These are phyloP conservation scores for Eimeria tenella DNA, from an alignment of 169 alveolate genomes.

Conservation along the genomic window DNA sequence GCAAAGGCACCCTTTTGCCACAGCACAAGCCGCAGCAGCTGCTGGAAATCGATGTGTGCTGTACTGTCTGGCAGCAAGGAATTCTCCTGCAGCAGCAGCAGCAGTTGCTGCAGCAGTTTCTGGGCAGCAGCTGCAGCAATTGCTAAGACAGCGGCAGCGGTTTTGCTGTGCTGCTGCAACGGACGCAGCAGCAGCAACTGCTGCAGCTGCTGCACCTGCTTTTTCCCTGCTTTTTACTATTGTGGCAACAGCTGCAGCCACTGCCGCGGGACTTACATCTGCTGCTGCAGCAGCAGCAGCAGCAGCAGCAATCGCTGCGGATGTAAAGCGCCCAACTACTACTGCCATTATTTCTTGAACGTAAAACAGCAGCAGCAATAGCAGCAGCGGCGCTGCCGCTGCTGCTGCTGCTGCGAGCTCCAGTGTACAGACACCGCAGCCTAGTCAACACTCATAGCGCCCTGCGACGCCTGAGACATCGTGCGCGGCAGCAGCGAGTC, in stretches of 20 bases:
- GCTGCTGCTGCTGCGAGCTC: constrained; percentile 24
- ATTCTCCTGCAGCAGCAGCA: neutral
- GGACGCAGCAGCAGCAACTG: neutral
- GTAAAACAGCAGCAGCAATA: neutral
- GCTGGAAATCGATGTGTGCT: neutral
- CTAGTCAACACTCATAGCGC: constrained; percentile 62
- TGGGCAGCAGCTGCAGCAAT: constrained; percentile 13
- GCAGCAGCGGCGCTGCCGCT: neutral
- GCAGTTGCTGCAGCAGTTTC: constrained; percentile 9
- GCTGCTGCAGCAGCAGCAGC: constrained; percentile 37
- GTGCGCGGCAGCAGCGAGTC: constrained; percentile 60
- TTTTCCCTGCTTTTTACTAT: neutral
- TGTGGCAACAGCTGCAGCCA: constrained; percentile 9
- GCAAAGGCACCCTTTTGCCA: neutral
- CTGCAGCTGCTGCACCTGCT: neutral
- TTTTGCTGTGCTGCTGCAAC: neutral
- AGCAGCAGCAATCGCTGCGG: neutral
- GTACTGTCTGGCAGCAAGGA: too few relatives aligned
- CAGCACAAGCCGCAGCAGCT: neutral
- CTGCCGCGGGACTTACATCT: neutral
- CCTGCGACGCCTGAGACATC: constrained; percentile 45
- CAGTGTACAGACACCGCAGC: neutral
- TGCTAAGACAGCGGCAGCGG: neutral
- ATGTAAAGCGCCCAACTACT: neutral
- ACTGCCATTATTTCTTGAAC: neutral